These are phyloP conservation scores for Kazachstania bromeliacearum DNA, from an alignment of 805 yeast species.

Conservation along the genomic window DNA sequence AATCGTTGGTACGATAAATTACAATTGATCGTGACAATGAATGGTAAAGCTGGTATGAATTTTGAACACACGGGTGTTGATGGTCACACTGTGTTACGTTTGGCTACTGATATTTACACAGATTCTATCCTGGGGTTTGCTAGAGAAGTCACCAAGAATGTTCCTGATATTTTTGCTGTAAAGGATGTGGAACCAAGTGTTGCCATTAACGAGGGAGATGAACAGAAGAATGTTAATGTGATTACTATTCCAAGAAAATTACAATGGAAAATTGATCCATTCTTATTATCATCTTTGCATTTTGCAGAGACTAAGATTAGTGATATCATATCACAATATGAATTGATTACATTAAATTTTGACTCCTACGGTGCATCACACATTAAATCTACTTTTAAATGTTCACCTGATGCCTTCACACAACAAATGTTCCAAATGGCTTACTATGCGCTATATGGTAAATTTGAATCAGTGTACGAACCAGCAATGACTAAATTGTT, in stretches of 20 bases:
- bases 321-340: constrained; percentile 83
- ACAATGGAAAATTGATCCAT: constrained; percentile 79
- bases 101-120: constrained; percentile 83
- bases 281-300: constrained; percentile 66
- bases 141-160: constrained; percentile 60
- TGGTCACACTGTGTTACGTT: constrained; percentile 85
- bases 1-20: constrained; percentile 92
- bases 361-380: constrained; percentile 57
- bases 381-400: constrained; percentile 67
- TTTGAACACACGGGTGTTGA: constrained; percentile 94
- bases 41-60: constrained; percentile 88
- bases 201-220: not conserved
- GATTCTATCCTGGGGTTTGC: constrained; percentile 87
- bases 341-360: constrained; percentile 73
- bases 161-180: constrained; percentile 22
- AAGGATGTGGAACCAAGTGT: constrained; percentile 3
- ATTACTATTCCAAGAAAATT: constrained; percentile 74
- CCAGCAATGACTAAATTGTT: constrained; percentile 92
- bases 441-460: constrained; percentile 84
- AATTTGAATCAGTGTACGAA: constrained; percentile 87
- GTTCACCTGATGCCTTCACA: constrained; percentile 88
- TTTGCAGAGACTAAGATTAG: constrained; percentile 86
- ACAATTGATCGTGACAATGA: constrained; percentile 76
- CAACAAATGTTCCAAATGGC: constrained; percentile 93
- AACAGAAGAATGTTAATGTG: constrained; percentile 28